Percentiles rank a stretch among this genome's conserved stretches.
phyloP scores from a whole-genome alignment of 2,329 filamentous ascomycete species.

The Fusarium longipes region DNA sequence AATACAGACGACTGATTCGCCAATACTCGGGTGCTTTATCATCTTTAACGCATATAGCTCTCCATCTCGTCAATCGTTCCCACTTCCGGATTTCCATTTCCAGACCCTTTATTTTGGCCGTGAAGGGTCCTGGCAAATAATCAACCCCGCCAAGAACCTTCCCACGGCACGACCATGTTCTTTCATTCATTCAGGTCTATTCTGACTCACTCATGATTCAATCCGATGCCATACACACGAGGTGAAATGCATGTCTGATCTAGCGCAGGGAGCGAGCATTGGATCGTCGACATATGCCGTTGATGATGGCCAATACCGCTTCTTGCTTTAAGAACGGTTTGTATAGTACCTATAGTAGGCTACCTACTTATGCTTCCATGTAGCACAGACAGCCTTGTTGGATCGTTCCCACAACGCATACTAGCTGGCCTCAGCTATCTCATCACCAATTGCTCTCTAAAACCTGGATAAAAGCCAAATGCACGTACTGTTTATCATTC shows the following conservation, averaged over 20 bases:
- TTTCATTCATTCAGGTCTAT: constrained; percentile 3
- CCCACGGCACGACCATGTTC: constrained; percentile 8
- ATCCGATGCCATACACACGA: not conserved
- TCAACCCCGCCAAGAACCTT: constrained; percentile 12
- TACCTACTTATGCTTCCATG: not conserved
- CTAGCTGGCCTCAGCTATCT: not conserved
- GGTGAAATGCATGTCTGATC: not conserved
- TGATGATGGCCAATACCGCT: not conserved
- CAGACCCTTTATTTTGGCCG: constrained; percentile 41
- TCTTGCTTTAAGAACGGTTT: not conserved
- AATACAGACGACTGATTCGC: constrained; percentile 8
- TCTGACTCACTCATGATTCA: constrained; percentile 1
- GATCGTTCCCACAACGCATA: not conserved
- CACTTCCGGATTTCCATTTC: constrained; percentile 41
- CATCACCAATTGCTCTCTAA: not conserved
- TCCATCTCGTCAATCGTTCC: constrained; percentile 46
- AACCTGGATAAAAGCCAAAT: not conserved
- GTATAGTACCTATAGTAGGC: no score
- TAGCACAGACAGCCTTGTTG: no score
- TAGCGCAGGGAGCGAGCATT: not conserved
- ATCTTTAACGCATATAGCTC: constrained; percentile 22
- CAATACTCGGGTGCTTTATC: not conserved
- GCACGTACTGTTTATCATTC: constrained; percentile 1
- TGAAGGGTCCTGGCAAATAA: constrained; percentile 27
- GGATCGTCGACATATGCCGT: not conserved